Conservation (phyloP, 306 rosid species). For the barrel medic (Medicago truncatula) region DNA sequence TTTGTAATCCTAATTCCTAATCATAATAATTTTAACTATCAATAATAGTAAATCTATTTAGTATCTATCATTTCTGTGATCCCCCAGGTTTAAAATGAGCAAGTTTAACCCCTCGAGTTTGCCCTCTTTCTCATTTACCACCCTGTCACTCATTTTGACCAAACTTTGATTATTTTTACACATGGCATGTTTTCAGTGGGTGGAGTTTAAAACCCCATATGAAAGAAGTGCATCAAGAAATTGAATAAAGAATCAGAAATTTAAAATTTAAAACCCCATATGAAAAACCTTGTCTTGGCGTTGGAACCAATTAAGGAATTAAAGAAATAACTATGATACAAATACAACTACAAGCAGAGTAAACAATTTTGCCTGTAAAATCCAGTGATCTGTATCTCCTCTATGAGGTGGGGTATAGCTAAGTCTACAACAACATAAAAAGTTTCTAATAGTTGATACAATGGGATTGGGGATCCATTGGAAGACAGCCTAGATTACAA, state of each 20-base stretch:
- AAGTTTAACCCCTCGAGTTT: too few relatives aligned
- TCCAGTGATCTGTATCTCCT: neutral
- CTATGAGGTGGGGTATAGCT: conserved; percentile 13
- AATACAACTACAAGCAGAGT: conserved; percentile 16
- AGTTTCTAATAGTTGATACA: conserved; percentile 25
- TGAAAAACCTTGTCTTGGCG: too few relatives aligned
- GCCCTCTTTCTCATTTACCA: too few relatives aligned
- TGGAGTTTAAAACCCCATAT: neutral
- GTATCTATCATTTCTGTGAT: too few relatives aligned
- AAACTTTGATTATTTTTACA: too few relatives aligned
- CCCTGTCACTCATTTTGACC: too few relatives aligned
- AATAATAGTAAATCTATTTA: too few relatives aligned
- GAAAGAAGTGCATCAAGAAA: neutral
- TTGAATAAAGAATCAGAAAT: neutral
- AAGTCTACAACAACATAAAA: conserved; percentile 32
- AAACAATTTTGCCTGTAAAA: neutral
- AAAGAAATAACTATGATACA: conserved; percentile 13
- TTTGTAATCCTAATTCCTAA: too few relatives aligned
- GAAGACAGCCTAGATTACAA: neutral
- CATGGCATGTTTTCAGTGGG: too few relatives aligned
- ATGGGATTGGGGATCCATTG: conserved; percentile 2
- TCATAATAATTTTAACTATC: too few relatives aligned
- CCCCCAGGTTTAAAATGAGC: too few relatives aligned
- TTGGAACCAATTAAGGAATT: conserved; percentile 14
- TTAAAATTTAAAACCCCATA: too few relatives aligned